Percentiles rank a stretch among this genome's conserved stretches.
Evolutionary conservation across 129 eudicot genomes (phyloP).

Genomic region (Flaveria brownii): DNA sequence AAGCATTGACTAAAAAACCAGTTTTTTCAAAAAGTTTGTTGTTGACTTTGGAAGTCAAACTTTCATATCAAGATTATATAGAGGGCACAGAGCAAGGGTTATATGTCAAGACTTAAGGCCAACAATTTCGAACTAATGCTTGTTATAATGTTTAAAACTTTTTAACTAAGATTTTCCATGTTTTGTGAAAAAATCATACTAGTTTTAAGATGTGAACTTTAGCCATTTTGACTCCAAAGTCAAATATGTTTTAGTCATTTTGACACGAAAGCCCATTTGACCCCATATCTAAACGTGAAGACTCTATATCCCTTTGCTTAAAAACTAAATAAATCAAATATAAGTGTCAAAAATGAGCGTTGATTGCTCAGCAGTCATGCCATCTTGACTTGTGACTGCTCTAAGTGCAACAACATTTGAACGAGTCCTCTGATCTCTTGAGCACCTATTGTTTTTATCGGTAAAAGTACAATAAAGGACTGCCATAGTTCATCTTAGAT

Average conservation of each 20-base stretch:
- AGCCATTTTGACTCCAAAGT: not conserved
- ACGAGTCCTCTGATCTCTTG: constrained; percentile 98
- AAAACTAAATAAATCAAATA: not conserved
- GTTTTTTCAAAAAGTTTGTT: not conserved
- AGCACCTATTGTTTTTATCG: constrained; percentile 73
- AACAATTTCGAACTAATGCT: not conserved
- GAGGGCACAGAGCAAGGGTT: not conserved
- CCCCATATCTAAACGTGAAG: not conserved
- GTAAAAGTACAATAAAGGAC: constrained; percentile 83
- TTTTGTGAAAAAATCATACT: not conserved
- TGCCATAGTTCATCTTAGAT: constrained; percentile 92
- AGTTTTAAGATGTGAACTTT: not conserved
- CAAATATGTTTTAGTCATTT: not conserved
- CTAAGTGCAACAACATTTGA: constrained; percentile 73
- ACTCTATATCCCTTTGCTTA: not conserved
- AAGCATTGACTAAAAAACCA: no score
- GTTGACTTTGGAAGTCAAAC: constrained; percentile 11
- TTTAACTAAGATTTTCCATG: not conserved
- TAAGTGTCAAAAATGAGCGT: not conserved
- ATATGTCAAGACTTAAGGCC: not conserved
- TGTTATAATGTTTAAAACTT: not conserved
- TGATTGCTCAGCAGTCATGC: constrained; percentile 98
- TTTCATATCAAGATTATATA: not conserved
- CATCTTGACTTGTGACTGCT: constrained; percentile 97
- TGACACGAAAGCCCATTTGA: no score